Conservation (phyloP, 140 eudicot genomes). For the Stevia rebaudiana region DNA sequence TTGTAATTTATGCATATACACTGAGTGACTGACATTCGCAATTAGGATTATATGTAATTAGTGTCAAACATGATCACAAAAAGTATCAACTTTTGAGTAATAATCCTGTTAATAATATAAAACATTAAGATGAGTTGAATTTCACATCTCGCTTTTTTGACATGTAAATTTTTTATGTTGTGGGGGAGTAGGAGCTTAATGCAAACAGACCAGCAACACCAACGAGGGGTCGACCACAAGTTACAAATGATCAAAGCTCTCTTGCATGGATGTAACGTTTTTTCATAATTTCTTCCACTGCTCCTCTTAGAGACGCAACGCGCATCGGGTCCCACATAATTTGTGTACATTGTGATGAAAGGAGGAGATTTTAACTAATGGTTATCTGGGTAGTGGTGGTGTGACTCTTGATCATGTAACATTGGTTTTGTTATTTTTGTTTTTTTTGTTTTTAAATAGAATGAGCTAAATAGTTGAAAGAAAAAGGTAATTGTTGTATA, state of each 20-base stretch:
- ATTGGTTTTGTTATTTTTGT: slow-evolving; percentile 22
- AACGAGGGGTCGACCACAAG: slow-evolving; percentile 79
- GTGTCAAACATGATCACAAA: neutral
- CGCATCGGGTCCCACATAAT: neutral
- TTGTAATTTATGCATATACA: no score
- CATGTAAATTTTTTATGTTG: neutral
- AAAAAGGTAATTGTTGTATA: slow-evolving; percentile 28
- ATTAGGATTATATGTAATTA: no score
- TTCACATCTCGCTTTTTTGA: no score
- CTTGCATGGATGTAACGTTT: slow-evolving; percentile 58
- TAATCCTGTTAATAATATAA: no score
- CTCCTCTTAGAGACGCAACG: neutral
- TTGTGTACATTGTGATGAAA: slow-evolving; percentile 30
- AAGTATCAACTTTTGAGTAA: neutral
- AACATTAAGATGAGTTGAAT: no score
- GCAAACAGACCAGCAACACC: slow-evolving; percentile 86
- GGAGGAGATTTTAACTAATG: slow-evolving; percentile 32
- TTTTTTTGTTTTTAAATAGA: neutral
- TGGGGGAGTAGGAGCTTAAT: slow-evolving; percentile 58
- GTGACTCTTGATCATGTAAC: slow-evolving; percentile 28
- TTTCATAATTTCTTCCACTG: neutral
- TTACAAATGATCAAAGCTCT: slow-evolving; percentile 54
- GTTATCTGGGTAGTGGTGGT: slow-evolving; percentile 17
- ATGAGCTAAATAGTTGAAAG: neutral
- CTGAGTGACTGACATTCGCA: no score